Base-by-base conservation (phyloP, 1,284 basidiomycete genomes). In the Testicularia cyperi region DNA sequence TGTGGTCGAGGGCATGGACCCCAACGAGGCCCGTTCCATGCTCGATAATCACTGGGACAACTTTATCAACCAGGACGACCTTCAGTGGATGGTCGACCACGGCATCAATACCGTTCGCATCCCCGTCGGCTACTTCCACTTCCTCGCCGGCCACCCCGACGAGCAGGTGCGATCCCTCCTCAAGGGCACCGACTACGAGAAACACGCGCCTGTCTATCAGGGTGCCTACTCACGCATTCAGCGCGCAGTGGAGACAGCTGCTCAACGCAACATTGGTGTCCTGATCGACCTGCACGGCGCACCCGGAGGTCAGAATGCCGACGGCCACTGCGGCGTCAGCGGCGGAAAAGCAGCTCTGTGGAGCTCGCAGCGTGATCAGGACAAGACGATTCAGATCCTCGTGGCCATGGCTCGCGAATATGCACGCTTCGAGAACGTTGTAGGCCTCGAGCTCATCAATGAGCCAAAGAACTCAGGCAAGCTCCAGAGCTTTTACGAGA, bases 41-140 rank as follows among this genome's bases (percentile, higher is more conserved):
- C 79, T 92, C 22, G 86, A 91, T 70, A 74, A 78, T 7, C 90
- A 92, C 76, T 92, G 88, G 88, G 86, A 88, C 74, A 82, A 52
- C 27, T 75, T 79, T 20, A 63, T 76, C 48, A 56, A 72, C 48
- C 69, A 74, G n/a, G 68, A 68, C 8, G 74, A 76, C 34, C 70
- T 72, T 44, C 74, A 79, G 30, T 91, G 87, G 87, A 82, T 92
- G 44, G 80, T 81, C 2, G 78, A 82, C n/a, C 80, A 80, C 42
- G 89, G 90, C 0, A 82, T 91, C 72, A 92, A 91, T 66, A 83
- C 86, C 26, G 88, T 92, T 58, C 81, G 90, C 48, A 83, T 92
- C 45, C 90, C 90, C 18, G 86, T 92, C 39, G 54, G 58, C 30
- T 69, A 66, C 45, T 60, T 46, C 57, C 90, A 88, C 86, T 91